Base-by-base conservation (phyloP, 2,329 filamentous ascomycete species). In the Ciborinia camelliae region DNA sequence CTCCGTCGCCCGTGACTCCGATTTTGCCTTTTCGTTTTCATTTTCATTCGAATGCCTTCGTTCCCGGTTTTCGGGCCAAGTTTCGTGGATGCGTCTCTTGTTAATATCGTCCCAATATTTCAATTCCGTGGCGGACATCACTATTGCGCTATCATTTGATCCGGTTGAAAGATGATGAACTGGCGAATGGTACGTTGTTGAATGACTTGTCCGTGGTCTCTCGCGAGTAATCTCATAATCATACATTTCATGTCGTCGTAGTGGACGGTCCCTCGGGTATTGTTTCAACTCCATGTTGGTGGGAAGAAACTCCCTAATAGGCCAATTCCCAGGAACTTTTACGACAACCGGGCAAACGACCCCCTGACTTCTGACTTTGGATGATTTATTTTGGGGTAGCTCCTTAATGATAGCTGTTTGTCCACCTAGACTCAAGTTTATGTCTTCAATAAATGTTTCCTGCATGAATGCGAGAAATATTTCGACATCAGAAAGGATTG, bases 401-500 rank as follows among this genome's bases (percentile, higher is more conserved):
- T 28, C 30, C 15, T 28, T 35, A 23, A 35, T 26, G 41, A 59
- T 35, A 26, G 47, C n/a, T 14, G 43, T 20, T 37, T 51, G 43
- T 37, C 23, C 43, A 48, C 23, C 23, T 4, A 28, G 45, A 18
- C 43, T 23, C n/a, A 47, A 10, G n/a, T 48, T 43, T 12, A 28
- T 18, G 18, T 63, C 52, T 48, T 68, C 69, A 35, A 70, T 43
- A 54, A 69, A 73, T 3, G 66, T 68, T 65, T 91, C 88, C 26
- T 79, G 75, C 30, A 96, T 75, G 71, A 96, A 96, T 0, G 78
- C 76, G 32, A 94, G 69, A 60, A 98, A 90, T 10, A 76, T 80
- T 47, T 87, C 81, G 15, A 97, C 86, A 74, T 99, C 94, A 9
- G 81, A 79, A 39, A 85, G 73, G 14, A 86, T 94, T 73, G 90